Evolutionary conservation across 495 filamentous ascomycete species (phyloP), one percentile per base, ranked within the genome.

Genomic region (Penicillium turbatum): DNA sequence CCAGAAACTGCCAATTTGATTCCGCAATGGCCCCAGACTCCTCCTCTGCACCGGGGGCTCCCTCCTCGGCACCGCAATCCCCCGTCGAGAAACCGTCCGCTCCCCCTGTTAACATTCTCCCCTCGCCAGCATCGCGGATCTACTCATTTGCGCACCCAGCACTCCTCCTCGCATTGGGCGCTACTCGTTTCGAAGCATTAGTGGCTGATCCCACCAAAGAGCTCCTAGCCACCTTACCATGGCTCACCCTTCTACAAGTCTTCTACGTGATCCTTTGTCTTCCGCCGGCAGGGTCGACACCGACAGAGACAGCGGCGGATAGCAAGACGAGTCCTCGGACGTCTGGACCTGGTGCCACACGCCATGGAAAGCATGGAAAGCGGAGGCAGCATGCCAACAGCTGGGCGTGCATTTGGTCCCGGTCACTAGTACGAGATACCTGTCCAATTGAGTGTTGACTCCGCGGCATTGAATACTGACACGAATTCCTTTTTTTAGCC

Each of bases 201-300:
- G 86, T 96, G 11, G 71, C 75, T 29, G 77, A 92, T 61, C 92
- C 93, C 7, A 80, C 87, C 7, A 64, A 78, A 13, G 78, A 84
- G 13, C 80, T 98, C 48, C 56, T 78, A 1, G 76, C 58, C 30
- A 71, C 80, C 26, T 66, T 93, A n/a, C 79, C 85, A 2, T 70
- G 81, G 42, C 72, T 93, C 12, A 72, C 79, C 2, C 65, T 77
- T 2, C 60, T 90, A 2, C 92, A 97, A 66, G 66, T 82, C 11
- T 67, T 60, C 5, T 96, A 90, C 66, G 83, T 76, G 36, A 64
- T 89, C 15, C 53, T 86, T 19, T 96, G 92, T 69, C 78, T 95
- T 11, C 89, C 89, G 2, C 79, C 80, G 15, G 83, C 78, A 0
- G 85, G 82, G 12, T 70, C 77, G 21, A 54, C 56, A 32, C 53